A percentile compares a stretch with the other conserved stretches of the same genome.
Conservation (phyloP, 2,329 filamentous ascomycete species). For the Claviceps sorghi region DNA sequence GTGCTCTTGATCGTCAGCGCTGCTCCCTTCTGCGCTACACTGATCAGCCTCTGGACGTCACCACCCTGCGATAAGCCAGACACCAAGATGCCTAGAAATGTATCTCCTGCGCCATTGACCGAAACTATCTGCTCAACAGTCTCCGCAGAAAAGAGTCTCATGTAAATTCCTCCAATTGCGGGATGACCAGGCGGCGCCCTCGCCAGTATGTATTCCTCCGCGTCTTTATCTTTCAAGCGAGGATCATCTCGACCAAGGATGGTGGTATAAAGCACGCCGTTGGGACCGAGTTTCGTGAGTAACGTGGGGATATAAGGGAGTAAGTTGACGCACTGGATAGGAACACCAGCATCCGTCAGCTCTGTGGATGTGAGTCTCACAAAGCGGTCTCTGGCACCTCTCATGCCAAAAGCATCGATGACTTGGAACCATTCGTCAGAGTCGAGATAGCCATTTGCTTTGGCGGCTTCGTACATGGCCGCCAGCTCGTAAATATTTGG, state of each 20-base stretch:
- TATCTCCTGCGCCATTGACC: conserved; percentile 91
- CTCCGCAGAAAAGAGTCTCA: conserved; percentile 56
- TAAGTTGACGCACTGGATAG: conserved; percentile 70
- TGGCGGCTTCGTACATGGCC: conserved; percentile 62
- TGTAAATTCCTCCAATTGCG: conserved; percentile 63
- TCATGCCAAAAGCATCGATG: conserved; percentile 67
- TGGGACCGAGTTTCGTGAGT: conserved; percentile 64
- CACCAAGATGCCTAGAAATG: conserved; percentile 74
- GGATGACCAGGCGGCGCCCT: conserved; percentile 39
- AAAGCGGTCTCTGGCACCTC: conserved; percentile 58
- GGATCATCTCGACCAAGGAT: conserved; percentile 54
- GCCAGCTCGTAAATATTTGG: conserved; percentile 73
- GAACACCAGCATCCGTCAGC: conserved; percentile 67
- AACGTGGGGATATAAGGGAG: conserved; percentile 79
- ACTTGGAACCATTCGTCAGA: conserved; percentile 60
- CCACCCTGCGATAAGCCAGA: conserved; percentile 55
- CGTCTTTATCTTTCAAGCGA: conserved; percentile 45
- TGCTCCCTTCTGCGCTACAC: conserved; percentile 68
- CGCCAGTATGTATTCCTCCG: conserved; percentile 57
- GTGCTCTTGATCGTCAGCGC: conserved; percentile 61
- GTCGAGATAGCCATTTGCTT: conserved; percentile 52
- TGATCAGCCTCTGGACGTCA: conserved; percentile 47
- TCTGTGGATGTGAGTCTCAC: conserved; percentile 48
- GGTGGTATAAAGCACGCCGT: conserved; percentile 62
- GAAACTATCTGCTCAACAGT: conserved; percentile 60